Conservation (phyloP, 1,139 yeast species). For the Geotrichum restrictum region DNA sequence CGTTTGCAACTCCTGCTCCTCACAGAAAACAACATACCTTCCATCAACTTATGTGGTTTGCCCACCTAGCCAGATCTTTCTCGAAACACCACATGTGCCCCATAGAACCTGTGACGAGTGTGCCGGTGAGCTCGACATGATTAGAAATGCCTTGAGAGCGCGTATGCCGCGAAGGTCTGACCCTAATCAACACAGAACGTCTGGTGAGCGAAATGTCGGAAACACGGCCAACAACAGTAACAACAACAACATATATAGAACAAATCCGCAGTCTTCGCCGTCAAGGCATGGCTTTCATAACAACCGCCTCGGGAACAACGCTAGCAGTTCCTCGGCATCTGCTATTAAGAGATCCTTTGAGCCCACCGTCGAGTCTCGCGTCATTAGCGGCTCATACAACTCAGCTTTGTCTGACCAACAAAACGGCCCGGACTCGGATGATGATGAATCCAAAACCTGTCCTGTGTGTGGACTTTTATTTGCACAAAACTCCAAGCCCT, state of each 20-base stretch:
- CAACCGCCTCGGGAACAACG: conserved; percentile 2
- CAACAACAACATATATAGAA: not conserved
- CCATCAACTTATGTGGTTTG: conserved; percentile 50
- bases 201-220: no score
- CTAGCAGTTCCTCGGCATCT: not conserved
- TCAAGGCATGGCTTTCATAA: not conserved
- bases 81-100: conserved; percentile 50
- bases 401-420: not conserved
- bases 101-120: conserved; percentile 73
- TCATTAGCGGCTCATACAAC: conserved; percentile 3
- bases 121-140: conserved; percentile 57
- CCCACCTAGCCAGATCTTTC: conserved; percentile 45
- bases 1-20: conserved; percentile 66
- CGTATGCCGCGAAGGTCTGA: conserved; percentile 5
- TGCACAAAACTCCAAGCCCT: conserved; percentile 34
- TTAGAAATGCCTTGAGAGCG: conserved; percentile 38
- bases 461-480: conserved; percentile 10
- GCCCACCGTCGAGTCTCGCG: conserved; percentile 17
- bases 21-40: conserved; percentile 44
- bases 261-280: not conserved
- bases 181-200: not conserved
- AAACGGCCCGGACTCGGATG: not conserved
- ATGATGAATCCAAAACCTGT: conserved; percentile 32
- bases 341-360: conserved; percentile 5
- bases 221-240: not conserved